Evolutionary conservation across 169 alveolate genomes (phyloP).

Genomic region (Plasmodium gallinaceum): DNA sequence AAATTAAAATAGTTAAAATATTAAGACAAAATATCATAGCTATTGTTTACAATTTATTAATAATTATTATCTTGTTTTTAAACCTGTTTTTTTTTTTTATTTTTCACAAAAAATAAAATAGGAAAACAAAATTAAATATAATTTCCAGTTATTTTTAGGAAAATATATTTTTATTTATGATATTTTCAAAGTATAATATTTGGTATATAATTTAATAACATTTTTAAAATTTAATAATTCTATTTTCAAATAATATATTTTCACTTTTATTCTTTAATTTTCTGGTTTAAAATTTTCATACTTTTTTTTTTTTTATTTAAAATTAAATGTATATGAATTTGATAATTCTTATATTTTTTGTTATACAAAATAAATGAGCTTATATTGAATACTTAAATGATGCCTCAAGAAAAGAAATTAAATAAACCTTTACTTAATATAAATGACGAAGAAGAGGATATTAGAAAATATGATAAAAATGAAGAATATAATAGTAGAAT

Average conservation of each 20-base stretch:
- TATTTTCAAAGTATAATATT: too few species aligned
- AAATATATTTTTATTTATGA: too few species aligned
- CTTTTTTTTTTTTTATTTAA: not conserved
- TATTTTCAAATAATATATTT: not conserved
- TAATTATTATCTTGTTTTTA: constrained; percentile 1
- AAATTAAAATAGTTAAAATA: constrained; percentile 4
- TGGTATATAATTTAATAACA: too few species aligned
- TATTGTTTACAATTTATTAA: constrained; percentile 8
- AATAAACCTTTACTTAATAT: constrained; percentile 57
- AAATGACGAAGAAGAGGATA: constrained; percentile 45
- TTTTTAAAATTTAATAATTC: too few species aligned
- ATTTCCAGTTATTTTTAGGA: not conserved
- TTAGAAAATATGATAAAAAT: constrained; percentile 16
- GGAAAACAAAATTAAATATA: constrained; percentile 19
- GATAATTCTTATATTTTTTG: too few species aligned
- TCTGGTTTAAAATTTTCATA: not conserved
- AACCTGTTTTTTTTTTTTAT: constrained; percentile 6
- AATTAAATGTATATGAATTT: not conserved
- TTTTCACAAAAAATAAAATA: constrained; percentile 15
- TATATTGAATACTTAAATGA: constrained; percentile 1
- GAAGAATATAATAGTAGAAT: constrained; percentile 6
- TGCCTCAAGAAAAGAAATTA: constrained; percentile 48
- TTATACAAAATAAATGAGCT: too few species aligned
- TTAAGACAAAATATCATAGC: not conserved
- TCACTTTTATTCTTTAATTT: not conserved